Base-by-base conservation (phyloP, 257 asterid species). In the Solanum phureja region DNA sequence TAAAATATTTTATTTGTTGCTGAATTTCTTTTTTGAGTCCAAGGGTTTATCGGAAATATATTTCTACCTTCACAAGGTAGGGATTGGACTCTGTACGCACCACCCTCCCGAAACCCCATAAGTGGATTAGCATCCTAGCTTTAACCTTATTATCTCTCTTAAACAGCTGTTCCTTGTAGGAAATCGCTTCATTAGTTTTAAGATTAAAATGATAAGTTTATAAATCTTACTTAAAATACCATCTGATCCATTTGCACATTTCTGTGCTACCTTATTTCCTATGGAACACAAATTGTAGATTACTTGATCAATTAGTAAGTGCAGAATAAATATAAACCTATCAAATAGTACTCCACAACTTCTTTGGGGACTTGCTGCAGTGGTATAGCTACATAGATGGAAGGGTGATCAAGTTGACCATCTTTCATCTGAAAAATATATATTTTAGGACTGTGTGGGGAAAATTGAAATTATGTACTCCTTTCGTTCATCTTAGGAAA, bases 71-170 rank as follows among this genome's bases (percentile, higher is more conserved):
- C n/a, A n/a, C n/a, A n/a, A n/a, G n/a, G n/a, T n/a, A n/a, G 34
- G 72, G 4, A 11, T 4, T 10, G 0, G 4, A 64, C 16, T n/a
- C 3, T 1, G 14, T 23, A 64, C 0, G 7, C 72, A 64, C 18
- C 3, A 24, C 3, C 8, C 33, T 11, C 18, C 0, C 5, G 33
- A 0, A 4, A 64, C 16, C 33, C 16, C 34, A 10, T 1, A 24
- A 24, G 31, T 66, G 73, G 7, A 66, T 66, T 27, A 44, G 66
- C 85, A 79, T 79, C 33, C 38, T 27, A 27, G 64, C 64, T 79
- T 79, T 29, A 18, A 24, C 37, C 27, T 79, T 27, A 29, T 24
- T 42, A 42, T 40, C 13, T 77, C n/a, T 31, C 37, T 42, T 40
- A 77, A 12, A 42, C 21, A 75, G 9, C 29, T 13, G 84, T 13